Conservation (phyloP, 2,329 filamentous ascomycete genomes). For the Hymenotorrendiella dingleyae region DNA sequence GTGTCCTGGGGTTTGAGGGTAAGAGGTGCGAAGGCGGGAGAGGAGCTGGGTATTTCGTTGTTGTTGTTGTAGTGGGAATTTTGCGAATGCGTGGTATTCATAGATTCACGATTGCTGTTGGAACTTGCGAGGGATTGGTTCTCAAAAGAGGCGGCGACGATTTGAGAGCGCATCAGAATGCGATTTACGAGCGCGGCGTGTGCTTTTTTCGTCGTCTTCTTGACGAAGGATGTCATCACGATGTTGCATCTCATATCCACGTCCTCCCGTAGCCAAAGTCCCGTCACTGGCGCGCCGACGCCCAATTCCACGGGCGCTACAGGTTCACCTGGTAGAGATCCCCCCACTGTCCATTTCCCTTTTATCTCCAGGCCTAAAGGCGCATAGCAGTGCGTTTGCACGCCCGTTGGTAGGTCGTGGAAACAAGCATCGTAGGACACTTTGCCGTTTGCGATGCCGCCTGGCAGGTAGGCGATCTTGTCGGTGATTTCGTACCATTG, state of each 20-base stretch:
- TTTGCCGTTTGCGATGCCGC: conserved; percentile 54
- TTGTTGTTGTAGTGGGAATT: conserved; percentile 1
- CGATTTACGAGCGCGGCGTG: conserved; percentile 64
- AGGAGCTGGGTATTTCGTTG: too few species aligned
- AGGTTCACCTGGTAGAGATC: conserved; percentile 65
- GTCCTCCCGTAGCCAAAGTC: conserved; percentile 79
- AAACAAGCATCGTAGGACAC: conserved; percentile 78
- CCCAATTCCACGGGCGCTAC: conserved; percentile 60
- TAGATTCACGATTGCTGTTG: conserved; percentile 1
- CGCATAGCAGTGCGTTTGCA: conserved; percentile 80
- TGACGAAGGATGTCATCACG: conserved; percentile 70
- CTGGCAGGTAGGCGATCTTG: conserved; percentile 68
- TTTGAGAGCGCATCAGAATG: conserved; percentile 47
- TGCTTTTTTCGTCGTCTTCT: conserved; percentile 73
- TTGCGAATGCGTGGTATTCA: not conserved
- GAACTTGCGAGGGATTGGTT: conserved; percentile 16
- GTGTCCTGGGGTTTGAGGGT: conserved; percentile 1
- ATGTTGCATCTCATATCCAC: conserved; percentile 78
- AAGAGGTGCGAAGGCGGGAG: not conserved
- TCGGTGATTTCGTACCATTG: conserved; percentile 78
- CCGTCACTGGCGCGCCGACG: conserved; percentile 56
- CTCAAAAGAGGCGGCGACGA: conserved; percentile 15
- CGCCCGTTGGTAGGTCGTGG: conserved; percentile 62
- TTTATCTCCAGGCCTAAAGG: conserved; percentile 76
- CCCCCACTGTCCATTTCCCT: conserved; percentile 71